Base-by-base conservation (phyloP, 2,329 filamentous ascomycete genomes). In the Plectosphaerella sp. region DNA sequence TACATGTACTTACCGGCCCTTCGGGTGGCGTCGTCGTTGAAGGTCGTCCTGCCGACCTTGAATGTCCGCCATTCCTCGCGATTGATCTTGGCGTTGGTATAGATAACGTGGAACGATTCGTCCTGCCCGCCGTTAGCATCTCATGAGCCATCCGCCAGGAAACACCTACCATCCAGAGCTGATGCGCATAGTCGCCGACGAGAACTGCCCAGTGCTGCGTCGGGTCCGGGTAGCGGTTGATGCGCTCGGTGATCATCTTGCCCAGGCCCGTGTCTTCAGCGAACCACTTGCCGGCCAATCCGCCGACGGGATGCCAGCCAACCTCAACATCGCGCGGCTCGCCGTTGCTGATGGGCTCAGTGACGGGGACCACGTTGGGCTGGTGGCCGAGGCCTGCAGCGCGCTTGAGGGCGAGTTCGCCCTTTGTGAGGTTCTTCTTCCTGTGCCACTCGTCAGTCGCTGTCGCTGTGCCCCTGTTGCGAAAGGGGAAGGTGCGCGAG, bases 141-240 rank as follows among this genome's bases (percentile, higher is more conserved):
- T n/a, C n/a, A n/a, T n/a, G n/a, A 1, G 4, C 4, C 8, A 9
- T 9, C 28, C 11, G 8, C 28, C 11, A 3, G 33, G 11, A 52
- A 45, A 18, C 18, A 42, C 68, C 57, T 56, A 76, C 76, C 79
- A 83, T 83, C 79, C 80, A 83, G n/a, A 83, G 64, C 61, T 83
- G 71, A 60, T 83, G 79, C 2, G 72, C 73, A 59, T 70, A 83
- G 12, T 75, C 77, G 2, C 78, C 79, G 1, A 83, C 77, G 0
- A 83, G 67, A 1, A 83, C 76, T 3, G 78, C 79, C 80, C 80
- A 83, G 59, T 83, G 80, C 64, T 83, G 80, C 4, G 78, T 82
- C 4, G 80, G 80, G 59, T 83, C 80, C 0, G 80, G 80, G 55
- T 78, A 82, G 52, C 68, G 71, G 58, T 78, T 73, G 50, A 79